phyloP scores from a whole-genome alignment of 108 stramenopile species.

The Fragilaria crotonensis region DNA sequence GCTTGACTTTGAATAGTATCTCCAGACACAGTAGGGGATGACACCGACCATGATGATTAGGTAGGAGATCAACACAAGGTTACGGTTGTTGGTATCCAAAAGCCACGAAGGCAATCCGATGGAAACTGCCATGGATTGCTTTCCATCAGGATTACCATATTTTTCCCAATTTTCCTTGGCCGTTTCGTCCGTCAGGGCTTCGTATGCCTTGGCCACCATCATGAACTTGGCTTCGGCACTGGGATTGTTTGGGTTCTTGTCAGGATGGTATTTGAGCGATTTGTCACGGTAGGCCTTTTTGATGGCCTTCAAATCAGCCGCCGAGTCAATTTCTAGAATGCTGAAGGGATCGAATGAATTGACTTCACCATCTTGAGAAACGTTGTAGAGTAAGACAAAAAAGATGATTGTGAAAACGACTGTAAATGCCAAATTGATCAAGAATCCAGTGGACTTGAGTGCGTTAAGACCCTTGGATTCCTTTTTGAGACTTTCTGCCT shows the following conservation, averaged over 20 bases:
- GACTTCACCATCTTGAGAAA: constrained; percentile 76
- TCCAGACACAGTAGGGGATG: constrained; percentile 87
- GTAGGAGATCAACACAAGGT: constrained; percentile 89
- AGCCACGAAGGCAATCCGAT: constrained; percentile 95
- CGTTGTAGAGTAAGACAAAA: constrained; percentile 50
- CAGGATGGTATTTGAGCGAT: constrained; percentile 88
- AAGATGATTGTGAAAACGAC: constrained; percentile 55
- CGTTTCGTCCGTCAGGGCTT: constrained; percentile 84
- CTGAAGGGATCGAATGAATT: constrained; percentile 90
- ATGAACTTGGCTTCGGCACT: constrained; percentile 90
- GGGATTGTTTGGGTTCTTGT: constrained; percentile 89
- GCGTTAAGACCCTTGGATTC: constrained; percentile 49
- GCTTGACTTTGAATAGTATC: constrained; percentile 91
- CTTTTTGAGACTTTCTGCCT: constrained; percentile 77
- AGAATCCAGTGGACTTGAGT: constrained; percentile 50
- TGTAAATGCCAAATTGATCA: constrained; percentile 63
- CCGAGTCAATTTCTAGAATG: constrained; percentile 78
- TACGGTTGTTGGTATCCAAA: constrained; percentile 84
- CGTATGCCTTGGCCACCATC: constrained; percentile 95
- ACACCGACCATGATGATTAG: constrained; percentile 94
- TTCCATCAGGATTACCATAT: constrained; percentile 98
- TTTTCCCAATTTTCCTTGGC: constrained; percentile 92
- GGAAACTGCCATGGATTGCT: constrained; percentile 93
- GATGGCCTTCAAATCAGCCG: constrained; percentile 72
- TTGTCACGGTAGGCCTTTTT: constrained; percentile 85